A percentile compares a stretch with the other conserved stretches of the same genome.
phyloP scores from a whole-genome alignment of 768 basidiomycete genomes.

The Coprinopsis strossmayeri region DNA sequence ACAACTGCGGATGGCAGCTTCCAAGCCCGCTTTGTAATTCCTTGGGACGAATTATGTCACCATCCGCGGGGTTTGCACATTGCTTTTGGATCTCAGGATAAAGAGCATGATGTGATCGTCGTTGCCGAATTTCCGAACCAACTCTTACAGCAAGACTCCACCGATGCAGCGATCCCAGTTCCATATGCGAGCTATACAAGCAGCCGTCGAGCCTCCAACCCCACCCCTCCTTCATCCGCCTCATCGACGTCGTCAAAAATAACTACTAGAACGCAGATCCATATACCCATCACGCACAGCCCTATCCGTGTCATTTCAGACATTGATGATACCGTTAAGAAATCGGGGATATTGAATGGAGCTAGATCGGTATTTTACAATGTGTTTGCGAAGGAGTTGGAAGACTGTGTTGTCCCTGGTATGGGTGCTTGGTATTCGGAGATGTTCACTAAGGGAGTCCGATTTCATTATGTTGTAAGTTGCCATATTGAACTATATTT shows the following conservation, averaged over 20 bases:
- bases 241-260: conserved; percentile 18
- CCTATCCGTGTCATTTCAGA: conserved; percentile 83
- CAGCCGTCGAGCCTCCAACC: background rate
- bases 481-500: no score
- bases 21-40: conserved; percentile 50
- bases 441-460: conserved; percentile 65
- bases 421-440: conserved; percentile 74
- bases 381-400: conserved; percentile 83
- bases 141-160: conserved; percentile 14
- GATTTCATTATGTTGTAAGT: conserved; percentile 88
- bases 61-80: conserved; percentile 55
- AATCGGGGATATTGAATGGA: conserved; percentile 71
- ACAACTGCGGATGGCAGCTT: conserved; percentile 74
- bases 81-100: conserved; percentile 36
- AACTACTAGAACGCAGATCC: conserved; percentile 16
- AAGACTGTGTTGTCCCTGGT: conserved; percentile 73
- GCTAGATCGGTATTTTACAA: conserved; percentile 82
- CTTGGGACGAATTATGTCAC: conserved; percentile 62
- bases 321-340: conserved; percentile 90
- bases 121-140: conserved; percentile 43
- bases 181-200: conserved; percentile 9
- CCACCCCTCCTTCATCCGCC: conserved; percentile 1
- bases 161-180: no score
- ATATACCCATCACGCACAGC: conserved; percentile 50
- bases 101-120: conserved; percentile 47